Conservation (phyloP, 345 rosid species). For the Eucalyptus marginata region DNA sequence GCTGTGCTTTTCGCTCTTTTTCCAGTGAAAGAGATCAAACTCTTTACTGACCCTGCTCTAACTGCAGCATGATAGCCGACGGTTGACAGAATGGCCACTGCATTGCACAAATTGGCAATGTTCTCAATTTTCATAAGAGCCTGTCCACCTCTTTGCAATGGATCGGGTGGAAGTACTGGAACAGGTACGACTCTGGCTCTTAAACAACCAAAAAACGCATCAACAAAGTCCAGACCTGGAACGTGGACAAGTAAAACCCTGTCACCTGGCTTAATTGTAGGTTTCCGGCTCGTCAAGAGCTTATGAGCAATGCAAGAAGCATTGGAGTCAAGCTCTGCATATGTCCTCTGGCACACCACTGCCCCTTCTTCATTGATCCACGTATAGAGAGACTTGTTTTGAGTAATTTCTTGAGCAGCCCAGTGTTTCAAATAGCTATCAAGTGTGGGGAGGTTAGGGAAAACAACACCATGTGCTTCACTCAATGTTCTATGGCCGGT, state of each 20-base stretch:
- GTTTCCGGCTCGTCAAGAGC: slow-evolving; percentile 35
- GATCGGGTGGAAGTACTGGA: slow-evolving; percentile 71
- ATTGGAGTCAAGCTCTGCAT: slow-evolving; percentile 28
- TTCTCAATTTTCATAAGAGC: slow-evolving; percentile 58
- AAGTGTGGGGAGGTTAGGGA: slow-evolving; percentile 40
- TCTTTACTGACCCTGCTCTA: slow-evolving; percentile 44
- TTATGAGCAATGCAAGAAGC: slow-evolving; percentile 40
- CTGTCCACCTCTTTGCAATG: slow-evolving; percentile 56
- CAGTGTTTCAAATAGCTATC: slow-evolving; percentile 52
- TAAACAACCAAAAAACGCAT: slow-evolving; percentile 63
- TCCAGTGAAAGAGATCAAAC: slow-evolving; percentile 20
- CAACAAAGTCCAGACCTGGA: slow-evolving; percentile 57
- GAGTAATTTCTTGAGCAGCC: slow-evolving; percentile 27
- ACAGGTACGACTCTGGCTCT: slow-evolving; percentile 54
- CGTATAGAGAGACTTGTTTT: slow-evolving; percentile 24
- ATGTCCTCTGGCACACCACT: slow-evolving; percentile 26
- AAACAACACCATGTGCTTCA: slow-evolving; percentile 35
- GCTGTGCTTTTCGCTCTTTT: slow-evolving; percentile 16
- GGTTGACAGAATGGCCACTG: slow-evolving; percentile 54
- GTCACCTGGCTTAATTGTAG: slow-evolving; percentile 43
- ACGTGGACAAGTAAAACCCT: slow-evolving; percentile 48
- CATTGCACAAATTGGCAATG: slow-evolving; percentile 38
- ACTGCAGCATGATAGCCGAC: slow-evolving; percentile 43
- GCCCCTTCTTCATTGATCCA: slow-evolving; percentile 54
- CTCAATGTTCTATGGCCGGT: slow-evolving; percentile 8